Percentiles rank a stretch among this genome's conserved stretches.
phyloP scores from a whole-genome alignment of 1,284 basidiomycete species.

The Ustilago trichophora region DNA sequence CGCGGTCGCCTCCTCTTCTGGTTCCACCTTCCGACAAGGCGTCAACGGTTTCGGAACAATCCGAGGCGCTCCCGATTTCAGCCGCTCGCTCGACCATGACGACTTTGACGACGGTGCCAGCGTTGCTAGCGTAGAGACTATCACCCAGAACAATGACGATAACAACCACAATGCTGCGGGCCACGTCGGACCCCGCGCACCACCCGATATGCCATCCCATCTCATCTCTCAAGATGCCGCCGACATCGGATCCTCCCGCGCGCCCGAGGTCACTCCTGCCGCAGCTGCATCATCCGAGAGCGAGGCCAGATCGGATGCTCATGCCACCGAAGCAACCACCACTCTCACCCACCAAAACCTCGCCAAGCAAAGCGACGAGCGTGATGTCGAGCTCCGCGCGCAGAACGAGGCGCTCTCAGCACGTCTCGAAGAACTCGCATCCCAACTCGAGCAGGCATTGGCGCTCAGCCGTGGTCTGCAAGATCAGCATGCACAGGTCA shows the following conservation, averaged over 20 bases:
- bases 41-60: conserved; percentile 33
- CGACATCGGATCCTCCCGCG: conserved; percentile 8
- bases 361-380: conserved; percentile 17
- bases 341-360: conserved; percentile 10
- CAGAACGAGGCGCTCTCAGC: conserved; percentile 75
- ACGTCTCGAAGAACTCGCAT: conserved; percentile 77
- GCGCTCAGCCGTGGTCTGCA: conserved; percentile 79
- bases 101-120: conserved; percentile 62
- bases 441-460: conserved; percentile 80
- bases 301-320: not conserved
- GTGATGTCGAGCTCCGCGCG: conserved; percentile 66
- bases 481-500: conserved; percentile 80
- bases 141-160: conserved; percentile 39
- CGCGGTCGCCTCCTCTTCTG: conserved; percentile 24
- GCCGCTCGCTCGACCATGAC: conserved; percentile 18
- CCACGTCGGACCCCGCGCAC: conserved; percentile 54
- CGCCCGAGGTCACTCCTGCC: conserved; percentile 12
- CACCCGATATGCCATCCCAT: conserved; percentile 48
- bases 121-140: conserved; percentile 57
- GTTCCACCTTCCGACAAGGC: conserved; percentile 12
- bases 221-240: conserved; percentile 27
- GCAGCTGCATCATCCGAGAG: not conserved
- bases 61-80: conserved; percentile 3
- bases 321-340: not conserved
- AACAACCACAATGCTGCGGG: not conserved